These are phyloP conservation scores for Fusarium tupiense DNA, from an alignment of 2,329 filamentous ascomycete species.

Conservation along the genomic window DNA sequence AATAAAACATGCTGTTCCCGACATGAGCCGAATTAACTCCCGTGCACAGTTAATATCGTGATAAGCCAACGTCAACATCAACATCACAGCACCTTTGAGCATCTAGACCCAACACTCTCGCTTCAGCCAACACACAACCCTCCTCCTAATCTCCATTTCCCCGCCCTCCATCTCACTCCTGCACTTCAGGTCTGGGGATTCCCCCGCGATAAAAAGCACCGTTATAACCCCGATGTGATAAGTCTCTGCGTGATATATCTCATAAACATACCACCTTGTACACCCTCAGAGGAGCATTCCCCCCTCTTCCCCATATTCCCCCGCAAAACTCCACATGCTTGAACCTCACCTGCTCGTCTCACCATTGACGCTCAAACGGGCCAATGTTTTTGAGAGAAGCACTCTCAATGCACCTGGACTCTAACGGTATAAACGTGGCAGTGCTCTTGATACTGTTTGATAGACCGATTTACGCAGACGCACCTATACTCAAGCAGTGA, in stretches of 20 bases:
- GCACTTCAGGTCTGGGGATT: neutral
- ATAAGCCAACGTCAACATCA: constrained; percentile 1
- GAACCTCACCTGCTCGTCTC: constrained; percentile 22
- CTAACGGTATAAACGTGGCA: neutral
- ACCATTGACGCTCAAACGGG: constrained; percentile 1
- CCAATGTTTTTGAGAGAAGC: neutral
- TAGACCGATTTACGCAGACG: neutral
- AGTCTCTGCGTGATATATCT: constrained; percentile 16
- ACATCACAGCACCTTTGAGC: neutral
- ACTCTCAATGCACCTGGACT: neutral
- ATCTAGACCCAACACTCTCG: neutral
- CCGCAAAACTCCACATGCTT: constrained; percentile 25
- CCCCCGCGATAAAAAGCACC: constrained; percentile 1
- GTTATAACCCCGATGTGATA: neutral
- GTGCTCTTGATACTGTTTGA: neutral
- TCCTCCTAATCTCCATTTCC: neutral
- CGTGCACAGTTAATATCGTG: neutral
- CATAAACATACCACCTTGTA: constrained; percentile 17
- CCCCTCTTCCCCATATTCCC: constrained; percentile 28
- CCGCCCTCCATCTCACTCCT: constrained; percentile 11
- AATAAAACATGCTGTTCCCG: constrained; percentile 7
- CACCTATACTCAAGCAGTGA: neutral
- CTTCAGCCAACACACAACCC: neutral
- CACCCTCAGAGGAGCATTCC: neutral
- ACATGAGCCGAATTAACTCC: constrained; percentile 13